phyloP scores from a whole-genome alignment of 257 asterid genomes.

The Solanum virginianum region DNA sequence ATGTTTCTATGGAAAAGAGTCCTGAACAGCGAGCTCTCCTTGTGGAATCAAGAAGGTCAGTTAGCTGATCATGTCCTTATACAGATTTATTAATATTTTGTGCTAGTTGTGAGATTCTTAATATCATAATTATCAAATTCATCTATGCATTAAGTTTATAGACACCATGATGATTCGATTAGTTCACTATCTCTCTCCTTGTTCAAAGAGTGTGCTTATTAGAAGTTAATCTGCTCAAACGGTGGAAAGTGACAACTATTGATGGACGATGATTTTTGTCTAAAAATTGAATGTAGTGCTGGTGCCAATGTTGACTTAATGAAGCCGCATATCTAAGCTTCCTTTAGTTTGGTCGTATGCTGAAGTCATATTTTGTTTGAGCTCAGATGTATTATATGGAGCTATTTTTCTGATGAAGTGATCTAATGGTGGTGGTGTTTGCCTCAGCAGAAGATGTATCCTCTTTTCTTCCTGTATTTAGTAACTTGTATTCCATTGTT shows the following conservation, averaged over 20 bases:
- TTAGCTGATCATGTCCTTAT: background rate
- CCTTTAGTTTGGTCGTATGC: background rate
- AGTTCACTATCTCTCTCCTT: background rate
- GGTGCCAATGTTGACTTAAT: background rate
- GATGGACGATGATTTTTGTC: background rate
- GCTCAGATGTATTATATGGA: background rate
- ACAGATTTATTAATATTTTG: background rate
- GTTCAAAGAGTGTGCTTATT: background rate
- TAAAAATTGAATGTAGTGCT: background rate
- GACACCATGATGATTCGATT: background rate
- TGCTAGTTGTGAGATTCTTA: background rate
- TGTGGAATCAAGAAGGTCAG: constrained; percentile 69
- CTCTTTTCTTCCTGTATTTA: background rate
- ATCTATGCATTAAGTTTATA: background rate
- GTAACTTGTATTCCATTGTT: background rate
- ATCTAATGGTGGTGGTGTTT: background rate
- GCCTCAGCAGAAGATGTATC: background rate
- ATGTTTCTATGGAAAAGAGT: constrained; percentile 27
- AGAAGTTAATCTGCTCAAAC: background rate
- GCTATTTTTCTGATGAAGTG: background rate
- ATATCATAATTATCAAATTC: background rate
- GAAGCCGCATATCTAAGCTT: background rate
- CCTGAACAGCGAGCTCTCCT: constrained; percentile 60
- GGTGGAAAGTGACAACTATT: background rate
- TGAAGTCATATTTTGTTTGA: background rate